Evolutionary conservation across 2,329 filamentous ascomycete species (phyloP).

Genomic region (Diaporthe citriasiana): DNA sequence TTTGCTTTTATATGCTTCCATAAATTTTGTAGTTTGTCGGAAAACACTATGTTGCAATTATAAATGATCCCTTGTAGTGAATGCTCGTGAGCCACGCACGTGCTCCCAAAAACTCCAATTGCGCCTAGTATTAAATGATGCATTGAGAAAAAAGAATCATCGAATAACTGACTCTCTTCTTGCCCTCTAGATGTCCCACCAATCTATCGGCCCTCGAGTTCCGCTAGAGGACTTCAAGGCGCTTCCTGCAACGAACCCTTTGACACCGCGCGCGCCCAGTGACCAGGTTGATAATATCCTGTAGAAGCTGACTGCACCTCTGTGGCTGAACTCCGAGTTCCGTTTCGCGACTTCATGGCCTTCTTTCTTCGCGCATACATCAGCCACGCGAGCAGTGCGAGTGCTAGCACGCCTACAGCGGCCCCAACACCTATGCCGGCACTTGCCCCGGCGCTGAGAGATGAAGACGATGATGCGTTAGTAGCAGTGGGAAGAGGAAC

Average conservation of each 20-base stretch:
- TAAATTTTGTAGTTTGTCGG: background rate
- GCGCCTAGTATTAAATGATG: background rate
- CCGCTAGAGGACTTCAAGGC: background rate
- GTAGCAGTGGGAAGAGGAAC: background rate
- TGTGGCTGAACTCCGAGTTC: background rate
- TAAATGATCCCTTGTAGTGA: no score
- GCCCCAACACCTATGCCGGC: conserved; percentile 1
- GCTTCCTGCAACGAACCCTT: background rate
- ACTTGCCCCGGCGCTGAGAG: background rate
- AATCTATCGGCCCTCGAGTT: background rate
- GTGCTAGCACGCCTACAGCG: background rate
- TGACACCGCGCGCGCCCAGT: background rate
- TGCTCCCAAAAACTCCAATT: background rate
- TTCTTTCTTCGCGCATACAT: background rate
- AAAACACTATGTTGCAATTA: background rate
- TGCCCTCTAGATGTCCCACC: no score
- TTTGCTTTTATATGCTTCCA: background rate
- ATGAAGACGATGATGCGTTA: background rate
- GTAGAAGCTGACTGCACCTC: background rate
- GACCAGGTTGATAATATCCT: background rate
- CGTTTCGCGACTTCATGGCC: background rate
- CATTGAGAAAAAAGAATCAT: background rate
- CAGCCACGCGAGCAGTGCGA: background rate
- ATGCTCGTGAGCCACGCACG: no score
- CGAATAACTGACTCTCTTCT: background rate